A percentile compares a stretch with the other conserved stretches of the same genome.
Evolutionary conservation across 139 green algal genomes (phyloP).

Genomic region (Tetradesmus obliquus): DNA sequence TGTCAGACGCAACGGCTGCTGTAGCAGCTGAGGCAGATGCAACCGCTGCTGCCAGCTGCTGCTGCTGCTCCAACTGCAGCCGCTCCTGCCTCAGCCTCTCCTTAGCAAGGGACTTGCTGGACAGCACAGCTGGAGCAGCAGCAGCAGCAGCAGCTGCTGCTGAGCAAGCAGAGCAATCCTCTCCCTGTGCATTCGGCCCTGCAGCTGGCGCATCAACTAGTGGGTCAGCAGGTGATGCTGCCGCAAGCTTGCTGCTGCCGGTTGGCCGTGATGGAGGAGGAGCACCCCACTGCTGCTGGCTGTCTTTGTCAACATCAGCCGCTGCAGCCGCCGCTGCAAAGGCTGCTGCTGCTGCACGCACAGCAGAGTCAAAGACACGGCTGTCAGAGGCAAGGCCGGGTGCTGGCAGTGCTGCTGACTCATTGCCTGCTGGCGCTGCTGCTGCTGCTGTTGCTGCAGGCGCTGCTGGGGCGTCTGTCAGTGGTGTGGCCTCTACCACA

Average conservation of each 20-base stretch:
- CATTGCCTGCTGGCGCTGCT: background rate
- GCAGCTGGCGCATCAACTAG: background rate
- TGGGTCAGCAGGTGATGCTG: background rate
- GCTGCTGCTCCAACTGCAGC: background rate
- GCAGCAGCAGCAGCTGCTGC: background rate
- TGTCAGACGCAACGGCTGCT: background rate
- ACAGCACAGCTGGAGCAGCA: background rate
- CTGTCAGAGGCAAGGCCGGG: background rate
- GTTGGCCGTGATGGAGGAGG: background rate
- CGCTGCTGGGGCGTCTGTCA: background rate
- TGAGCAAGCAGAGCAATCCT: background rate
- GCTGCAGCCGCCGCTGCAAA: background rate
- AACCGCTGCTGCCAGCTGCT: slow-evolving; percentile 5
- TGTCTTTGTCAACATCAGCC: background rate
- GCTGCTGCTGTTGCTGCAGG: background rate
- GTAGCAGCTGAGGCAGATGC: background rate
- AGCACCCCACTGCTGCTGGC: background rate
- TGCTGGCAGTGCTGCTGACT: background rate
- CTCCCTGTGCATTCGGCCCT: background rate
- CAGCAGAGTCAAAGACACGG: background rate
- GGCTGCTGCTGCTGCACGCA: background rate
- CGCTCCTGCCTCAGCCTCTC: background rate
- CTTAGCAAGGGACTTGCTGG: background rate
- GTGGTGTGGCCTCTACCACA: background rate
- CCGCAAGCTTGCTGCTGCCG: background rate